phyloP scores from a whole-genome alignment of 768 basidiomycete species.

The Cystofilobasidium capitatum region DNA sequence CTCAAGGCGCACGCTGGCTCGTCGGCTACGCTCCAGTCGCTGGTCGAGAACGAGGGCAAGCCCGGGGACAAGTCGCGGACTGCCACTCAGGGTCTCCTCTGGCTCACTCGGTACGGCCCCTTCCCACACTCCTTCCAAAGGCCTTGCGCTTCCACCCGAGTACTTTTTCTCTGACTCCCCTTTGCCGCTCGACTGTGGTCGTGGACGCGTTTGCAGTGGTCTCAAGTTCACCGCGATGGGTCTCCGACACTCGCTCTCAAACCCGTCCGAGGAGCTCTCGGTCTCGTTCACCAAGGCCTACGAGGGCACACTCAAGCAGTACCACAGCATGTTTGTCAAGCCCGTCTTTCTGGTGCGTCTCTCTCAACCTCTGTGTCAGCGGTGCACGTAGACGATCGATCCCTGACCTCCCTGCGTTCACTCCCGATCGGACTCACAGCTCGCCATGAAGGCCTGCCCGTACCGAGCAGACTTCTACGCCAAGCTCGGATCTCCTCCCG shows the following conservation, averaged over 20 bases:
- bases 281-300: constrained; percentile 72
- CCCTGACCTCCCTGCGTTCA: not conserved
- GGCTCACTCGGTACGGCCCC: constrained; percentile 56
- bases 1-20: constrained; percentile 56
- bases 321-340: constrained; percentile 66
- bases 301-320: constrained; percentile 66
- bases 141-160: not conserved
- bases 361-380: not conserved
- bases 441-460: constrained; percentile 61
- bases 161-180: not conserved
- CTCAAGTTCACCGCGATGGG: constrained; percentile 69
- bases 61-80: constrained; percentile 64
- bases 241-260: constrained; percentile 59
- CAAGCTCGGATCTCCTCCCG: constrained; percentile 48
- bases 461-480: constrained; percentile 52
- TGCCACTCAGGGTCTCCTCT: constrained; percentile 84
- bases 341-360: constrained; percentile 50
- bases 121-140: not conserved
- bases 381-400: not conserved
- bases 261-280: constrained; percentile 58
- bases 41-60: constrained; percentile 69
- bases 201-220: constrained; percentile 49
- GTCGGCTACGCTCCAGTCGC: constrained; percentile 69
- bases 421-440: constrained; percentile 36
- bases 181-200: not conserved